These are phyloP conservation scores for Antitrichia curtipendula DNA, from an alignment of 225 moss, liverwort and hornwort species.

Conservation along the genomic window DNA sequence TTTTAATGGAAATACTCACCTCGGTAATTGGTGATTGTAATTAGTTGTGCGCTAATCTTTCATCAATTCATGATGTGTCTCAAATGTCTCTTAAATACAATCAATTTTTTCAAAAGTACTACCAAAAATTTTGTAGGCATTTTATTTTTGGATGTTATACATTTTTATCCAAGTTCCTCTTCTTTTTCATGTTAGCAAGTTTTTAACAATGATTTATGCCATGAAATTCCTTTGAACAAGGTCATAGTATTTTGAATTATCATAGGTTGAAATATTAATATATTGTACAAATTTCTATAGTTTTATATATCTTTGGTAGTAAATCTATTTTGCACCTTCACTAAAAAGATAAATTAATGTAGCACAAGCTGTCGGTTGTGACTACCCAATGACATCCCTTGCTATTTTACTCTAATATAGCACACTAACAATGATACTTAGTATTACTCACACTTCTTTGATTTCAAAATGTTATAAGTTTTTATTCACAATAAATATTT, in stretches of 20 bases:
- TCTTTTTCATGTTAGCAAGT: not conserved
- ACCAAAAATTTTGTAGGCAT: not conserved
- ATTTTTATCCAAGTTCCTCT: not conserved
- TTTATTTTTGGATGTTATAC: not conserved
- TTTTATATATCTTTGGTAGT: not conserved
- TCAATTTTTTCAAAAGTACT: not conserved
- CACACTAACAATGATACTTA: not conserved
- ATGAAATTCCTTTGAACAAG: not conserved
- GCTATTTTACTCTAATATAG: not conserved
- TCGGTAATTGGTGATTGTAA: not conserved
- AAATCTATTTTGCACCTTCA: not conserved
- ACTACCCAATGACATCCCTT: not conserved
- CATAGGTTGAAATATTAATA: rapidly evolving
- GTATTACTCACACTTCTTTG: not conserved
- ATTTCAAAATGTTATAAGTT: not conserved
- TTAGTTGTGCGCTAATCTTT: not conserved
- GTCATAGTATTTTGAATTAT: not conserved
- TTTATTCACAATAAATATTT: not conserved
- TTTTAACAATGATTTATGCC: not conserved
- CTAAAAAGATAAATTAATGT: not conserved
- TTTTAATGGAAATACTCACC: not conserved
- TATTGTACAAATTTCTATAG: not conserved
- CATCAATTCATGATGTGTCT: not conserved
- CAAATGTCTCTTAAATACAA: not conserved
- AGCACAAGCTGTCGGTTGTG: rapidly evolving